Percentiles rank a stretch among this genome's conserved stretches.
These are phyloP conservation scores for Xylariaceae sp. DNA, from an alignment of 2,329 filamentous ascomycete genomes.

Conservation along the genomic window DNA sequence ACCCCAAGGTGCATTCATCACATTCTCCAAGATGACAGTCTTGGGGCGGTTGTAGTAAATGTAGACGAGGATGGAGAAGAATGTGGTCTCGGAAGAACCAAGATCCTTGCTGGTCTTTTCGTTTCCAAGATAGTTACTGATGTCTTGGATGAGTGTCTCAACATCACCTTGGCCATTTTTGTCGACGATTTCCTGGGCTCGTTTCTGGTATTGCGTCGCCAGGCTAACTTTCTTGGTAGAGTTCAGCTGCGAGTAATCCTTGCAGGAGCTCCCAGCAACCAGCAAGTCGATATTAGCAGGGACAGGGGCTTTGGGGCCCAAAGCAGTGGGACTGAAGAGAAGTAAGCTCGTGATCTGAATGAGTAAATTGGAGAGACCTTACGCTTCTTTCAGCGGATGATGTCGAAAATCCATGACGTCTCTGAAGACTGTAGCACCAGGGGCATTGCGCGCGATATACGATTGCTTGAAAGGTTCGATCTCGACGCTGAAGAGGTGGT, in stretches of 20 bases:
- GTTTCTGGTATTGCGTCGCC: neutral
- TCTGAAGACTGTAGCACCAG: slow-evolving; percentile 47
- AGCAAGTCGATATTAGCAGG: slow-evolving; percentile 60
- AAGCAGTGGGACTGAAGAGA: slow-evolving; percentile 53
- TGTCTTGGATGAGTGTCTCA: neutral
- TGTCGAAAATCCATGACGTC: slow-evolving; percentile 54
- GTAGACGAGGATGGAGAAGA: slow-evolving; percentile 57
- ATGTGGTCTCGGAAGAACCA: slow-evolving; percentile 64
- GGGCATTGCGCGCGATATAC: slow-evolving; percentile 59
- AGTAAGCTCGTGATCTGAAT: no score
- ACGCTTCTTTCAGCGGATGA: slow-evolving; percentile 35
- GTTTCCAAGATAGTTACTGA: slow-evolving; percentile 35
- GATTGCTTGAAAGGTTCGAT: slow-evolving; percentile 61
- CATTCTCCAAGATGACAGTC: slow-evolving; percentile 70
- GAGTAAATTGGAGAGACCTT: slow-evolving; percentile 25
- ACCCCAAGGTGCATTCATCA: slow-evolving; percentile 56
- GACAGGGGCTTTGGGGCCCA: slow-evolving; percentile 54
- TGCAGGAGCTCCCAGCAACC: slow-evolving; percentile 70
- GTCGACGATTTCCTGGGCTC: neutral
- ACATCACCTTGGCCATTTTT: neutral
- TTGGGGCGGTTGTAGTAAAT: slow-evolving; percentile 50
- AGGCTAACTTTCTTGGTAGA: slow-evolving; percentile 35
- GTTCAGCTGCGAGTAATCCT: slow-evolving; percentile 69
- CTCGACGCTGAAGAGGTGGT: slow-evolving; percentile 60
- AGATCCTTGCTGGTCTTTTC: slow-evolving; percentile 51